phyloP scores from a whole-genome alignment of 2,329 filamentous ascomycete species.

The Periconia macrospinosa region DNA sequence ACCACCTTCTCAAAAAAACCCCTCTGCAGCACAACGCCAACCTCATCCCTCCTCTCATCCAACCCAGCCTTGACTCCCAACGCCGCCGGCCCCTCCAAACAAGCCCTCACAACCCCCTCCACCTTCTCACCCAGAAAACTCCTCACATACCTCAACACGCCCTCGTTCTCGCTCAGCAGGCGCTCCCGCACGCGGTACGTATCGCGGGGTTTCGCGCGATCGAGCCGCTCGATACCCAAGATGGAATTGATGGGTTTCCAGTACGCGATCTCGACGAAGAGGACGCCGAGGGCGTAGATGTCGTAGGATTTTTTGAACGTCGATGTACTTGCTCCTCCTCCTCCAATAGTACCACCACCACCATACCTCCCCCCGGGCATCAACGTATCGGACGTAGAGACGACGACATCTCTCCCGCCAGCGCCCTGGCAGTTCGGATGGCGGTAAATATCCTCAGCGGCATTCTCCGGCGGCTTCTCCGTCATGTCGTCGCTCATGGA shows the following conservation, averaged over 20 bases:
- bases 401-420: conserved; percentile 27
- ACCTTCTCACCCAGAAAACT: conserved; percentile 29
- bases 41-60: conserved; percentile 35
- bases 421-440: conserved; percentile 50
- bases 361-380: too few species aligned
- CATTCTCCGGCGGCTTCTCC: conserved; percentile 51
- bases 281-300: conserved; percentile 56
- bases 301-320: conserved; percentile 55
- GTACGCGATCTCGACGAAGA: conserved; percentile 58
- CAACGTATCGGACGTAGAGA: not conserved
- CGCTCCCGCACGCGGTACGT: conserved; percentile 41
- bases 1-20: conserved; percentile 38
- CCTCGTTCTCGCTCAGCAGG: conserved; percentile 22
- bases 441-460: conserved; percentile 54
- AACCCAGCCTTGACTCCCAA: conserved; percentile 28
- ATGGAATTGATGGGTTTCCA: conserved; percentile 54
- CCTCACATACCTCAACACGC: conserved; percentile 24
- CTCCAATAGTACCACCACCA: not conserved
- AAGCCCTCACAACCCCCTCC: conserved; percentile 28
- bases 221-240: conserved; percentile 42
- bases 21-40: conserved; percentile 32
- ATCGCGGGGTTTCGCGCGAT: conserved; percentile 41
- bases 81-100: conserved; percentile 30
- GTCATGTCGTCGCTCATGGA: conserved; percentile 55
- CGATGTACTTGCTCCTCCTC: not conserved